A percentile compares a stretch with the other conserved stretches of the same genome.
phyloP scores from a whole-genome alignment of 202 grass and related monocot genomes.

The Zizania palustris region DNA sequence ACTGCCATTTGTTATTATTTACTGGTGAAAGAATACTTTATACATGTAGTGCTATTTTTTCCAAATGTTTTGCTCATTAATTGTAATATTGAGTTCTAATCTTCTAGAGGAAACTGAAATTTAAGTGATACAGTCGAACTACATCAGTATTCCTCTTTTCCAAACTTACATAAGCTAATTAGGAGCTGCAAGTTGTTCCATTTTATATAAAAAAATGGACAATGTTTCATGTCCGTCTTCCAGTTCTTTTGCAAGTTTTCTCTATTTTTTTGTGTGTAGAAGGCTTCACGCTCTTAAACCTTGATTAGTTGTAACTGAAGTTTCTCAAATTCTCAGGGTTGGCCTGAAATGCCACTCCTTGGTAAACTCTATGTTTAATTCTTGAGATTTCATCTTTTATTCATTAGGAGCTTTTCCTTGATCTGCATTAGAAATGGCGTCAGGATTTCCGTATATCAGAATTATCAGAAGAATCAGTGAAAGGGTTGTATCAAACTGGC shows the following conservation, averaged over 20 bases:
- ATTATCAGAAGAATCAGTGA: conserved; percentile 78
- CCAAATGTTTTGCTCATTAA: neutral
- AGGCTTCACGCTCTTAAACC: neutral
- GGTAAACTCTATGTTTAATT: conserved; percentile 17
- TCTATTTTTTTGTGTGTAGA: conserved; percentile 1
- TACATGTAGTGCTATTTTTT: neutral
- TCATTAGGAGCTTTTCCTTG: conserved; percentile 34
- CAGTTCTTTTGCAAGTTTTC: conserved; percentile 5
- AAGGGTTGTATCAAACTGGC: conserved; percentile 67
- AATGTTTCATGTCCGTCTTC: neutral
- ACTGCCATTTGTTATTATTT: neutral
- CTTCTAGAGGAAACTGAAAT: neutral
- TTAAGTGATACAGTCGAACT: neutral
- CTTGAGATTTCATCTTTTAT: conserved; percentile 8
- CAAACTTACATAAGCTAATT: neutral
- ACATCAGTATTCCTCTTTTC: neutral
- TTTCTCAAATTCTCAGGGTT: neutral
- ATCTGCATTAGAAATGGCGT: conserved; percentile 77
- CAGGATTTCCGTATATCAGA: conserved; percentile 69
- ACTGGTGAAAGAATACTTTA: neutral
- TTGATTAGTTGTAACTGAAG: neutral
- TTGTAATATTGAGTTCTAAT: neutral
- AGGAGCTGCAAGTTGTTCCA: too few relatives aligned
- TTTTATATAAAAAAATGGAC: neutral
- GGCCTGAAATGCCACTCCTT: neutral